These are phyloP conservation scores for Babesia sp. DNA, from an alignment of 169 alveolate species.

Conservation along the genomic window DNA sequence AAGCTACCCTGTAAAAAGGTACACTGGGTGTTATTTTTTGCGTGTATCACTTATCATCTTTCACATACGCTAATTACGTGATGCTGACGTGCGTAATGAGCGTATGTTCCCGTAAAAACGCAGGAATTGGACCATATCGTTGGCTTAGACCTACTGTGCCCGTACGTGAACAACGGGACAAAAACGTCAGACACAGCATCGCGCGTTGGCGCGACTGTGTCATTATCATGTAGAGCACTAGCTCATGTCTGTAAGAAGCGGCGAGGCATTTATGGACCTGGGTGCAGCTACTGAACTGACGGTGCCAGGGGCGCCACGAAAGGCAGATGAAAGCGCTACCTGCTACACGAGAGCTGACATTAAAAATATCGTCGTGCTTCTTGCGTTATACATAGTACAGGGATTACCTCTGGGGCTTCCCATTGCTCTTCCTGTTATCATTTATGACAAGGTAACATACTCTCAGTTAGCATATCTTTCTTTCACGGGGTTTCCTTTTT, in stretches of 20 bases:
- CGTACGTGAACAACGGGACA: too few species aligned
- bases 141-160: too few species aligned
- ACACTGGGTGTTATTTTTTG: too few species aligned
- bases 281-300: background rate
- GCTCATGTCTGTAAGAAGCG: background rate
- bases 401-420: constrained; percentile 85
- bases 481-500: constrained; percentile 73
- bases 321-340: background rate
- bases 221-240: background rate
- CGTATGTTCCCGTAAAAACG: too few species aligned
- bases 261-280: background rate
- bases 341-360: constrained; percentile 3
- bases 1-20: too few species aligned
- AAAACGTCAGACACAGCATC: background rate
- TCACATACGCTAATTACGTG: too few species aligned
- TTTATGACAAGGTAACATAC: constrained; percentile 80
- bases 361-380: constrained; percentile 10
- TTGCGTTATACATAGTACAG: constrained; percentile 48
- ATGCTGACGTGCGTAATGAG: too few species aligned
- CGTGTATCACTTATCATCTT: too few species aligned
- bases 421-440: constrained; percentile 78
- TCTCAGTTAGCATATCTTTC: constrained; percentile 76
- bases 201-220: background rate
- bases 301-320: background rate
- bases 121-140: too few species aligned